Conservation (phyloP, 352 stramenopile species). For the Blastocystis sp. region DNA sequence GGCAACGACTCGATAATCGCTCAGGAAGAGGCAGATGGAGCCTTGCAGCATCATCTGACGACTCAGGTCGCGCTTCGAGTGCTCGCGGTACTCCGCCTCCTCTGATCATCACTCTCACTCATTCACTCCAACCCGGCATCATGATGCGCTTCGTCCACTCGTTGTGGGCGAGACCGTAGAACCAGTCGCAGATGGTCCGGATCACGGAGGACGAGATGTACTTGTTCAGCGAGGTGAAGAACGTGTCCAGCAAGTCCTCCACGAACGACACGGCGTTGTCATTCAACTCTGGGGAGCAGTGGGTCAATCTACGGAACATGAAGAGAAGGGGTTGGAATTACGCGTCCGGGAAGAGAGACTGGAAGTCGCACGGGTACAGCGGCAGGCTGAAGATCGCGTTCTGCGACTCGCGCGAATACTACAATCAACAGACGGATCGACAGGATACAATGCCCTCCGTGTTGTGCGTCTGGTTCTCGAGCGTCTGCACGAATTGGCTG, state of each 20-base stretch:
- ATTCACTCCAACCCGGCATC: background rate
- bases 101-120: background rate
- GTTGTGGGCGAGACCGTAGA: background rate
- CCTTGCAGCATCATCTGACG: background rate
- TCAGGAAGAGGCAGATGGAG: background rate
- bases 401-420: background rate
- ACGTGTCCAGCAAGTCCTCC: slow-evolving; percentile 17
- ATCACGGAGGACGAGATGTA: background rate
- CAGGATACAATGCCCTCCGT: background rate
- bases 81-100: background rate
- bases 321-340: no score
- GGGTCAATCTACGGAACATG: no score
- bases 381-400: slow-evolving; percentile 3
- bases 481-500: slow-evolving; percentile 9
- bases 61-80: background rate
- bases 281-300: no score
- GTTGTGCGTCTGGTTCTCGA: slow-evolving; percentile 48
- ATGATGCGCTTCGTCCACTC: background rate
- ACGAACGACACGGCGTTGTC: no score
- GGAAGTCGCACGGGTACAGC: background rate
- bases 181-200: background rate
- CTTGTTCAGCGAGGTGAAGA: slow-evolving; percentile 48
- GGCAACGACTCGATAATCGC: slow-evolving; percentile 12
- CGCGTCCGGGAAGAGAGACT: background rate
- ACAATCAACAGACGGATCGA: background rate